phyloP scores from a whole-genome alignment of 768 basidiomycete genomes.

The Lyophyllum decastes region DNA sequence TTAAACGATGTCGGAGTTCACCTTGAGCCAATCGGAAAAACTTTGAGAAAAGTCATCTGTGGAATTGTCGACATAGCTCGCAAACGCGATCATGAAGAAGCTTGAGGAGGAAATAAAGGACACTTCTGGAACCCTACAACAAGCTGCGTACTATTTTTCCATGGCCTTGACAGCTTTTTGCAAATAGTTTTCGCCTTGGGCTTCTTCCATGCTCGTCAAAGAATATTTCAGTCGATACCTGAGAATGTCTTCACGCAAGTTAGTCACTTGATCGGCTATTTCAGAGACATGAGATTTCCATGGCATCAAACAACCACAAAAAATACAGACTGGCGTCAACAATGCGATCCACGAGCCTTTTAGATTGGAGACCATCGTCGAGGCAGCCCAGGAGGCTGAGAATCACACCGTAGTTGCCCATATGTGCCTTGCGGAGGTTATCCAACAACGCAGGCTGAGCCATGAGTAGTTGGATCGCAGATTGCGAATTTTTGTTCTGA shows the following conservation, averaged over 20 bases:
- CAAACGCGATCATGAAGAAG: slow-evolving; percentile 94
- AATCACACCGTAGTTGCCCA: slow-evolving; percentile 91
- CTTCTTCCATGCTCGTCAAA: slow-evolving; percentile 72
- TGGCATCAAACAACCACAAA: neutral
- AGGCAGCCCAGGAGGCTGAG: slow-evolving; percentile 91
- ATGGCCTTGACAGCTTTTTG: slow-evolving; percentile 72
- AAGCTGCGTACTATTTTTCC: slow-evolving; percentile 82
- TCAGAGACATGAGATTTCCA: neutral
- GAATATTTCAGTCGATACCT: slow-evolving; percentile 85
- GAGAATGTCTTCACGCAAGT: slow-evolving; percentile 88
- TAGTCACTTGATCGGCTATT: slow-evolving; percentile 87
- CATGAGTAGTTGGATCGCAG: slow-evolving; percentile 84
- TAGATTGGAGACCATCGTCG: slow-evolving; percentile 83
- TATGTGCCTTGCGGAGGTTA: slow-evolving; percentile 84
- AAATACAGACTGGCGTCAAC: slow-evolving; percentile 66
- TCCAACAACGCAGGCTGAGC: slow-evolving; percentile 80
- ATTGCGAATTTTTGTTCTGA: slow-evolving; percentile 64
- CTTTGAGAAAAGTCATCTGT: slow-evolving; percentile 55
- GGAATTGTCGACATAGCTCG: slow-evolving; percentile 77
- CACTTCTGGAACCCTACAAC: neutral
- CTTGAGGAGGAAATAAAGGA: slow-evolving; percentile 34
- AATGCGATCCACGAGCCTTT: slow-evolving; percentile 86
- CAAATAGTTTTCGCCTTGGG: slow-evolving; percentile 56
- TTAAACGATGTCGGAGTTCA: slow-evolving; percentile 24
- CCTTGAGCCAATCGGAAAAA: slow-evolving; percentile 90